phyloP scores from a whole-genome alignment of 208 protist genomes.

The Leishmania braziliensis region DNA sequence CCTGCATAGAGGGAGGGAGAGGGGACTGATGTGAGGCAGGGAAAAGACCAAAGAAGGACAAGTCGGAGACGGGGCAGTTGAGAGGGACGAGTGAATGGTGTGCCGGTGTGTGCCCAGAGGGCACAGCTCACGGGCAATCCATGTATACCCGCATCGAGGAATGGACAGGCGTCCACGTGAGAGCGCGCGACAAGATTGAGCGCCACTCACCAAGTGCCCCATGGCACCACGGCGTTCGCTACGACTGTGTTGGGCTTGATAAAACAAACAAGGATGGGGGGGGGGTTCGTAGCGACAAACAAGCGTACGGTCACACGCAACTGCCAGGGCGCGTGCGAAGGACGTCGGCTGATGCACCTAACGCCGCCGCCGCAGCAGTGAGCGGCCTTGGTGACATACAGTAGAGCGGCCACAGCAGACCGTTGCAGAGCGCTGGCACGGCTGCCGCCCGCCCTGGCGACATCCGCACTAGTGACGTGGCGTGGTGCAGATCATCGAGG shows the following conservation, averaged over 20 bases:
- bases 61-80: not conserved
- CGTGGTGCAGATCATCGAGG: constrained; percentile 43
- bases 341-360: not conserved
- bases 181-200: not conserved
- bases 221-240: not conserved
- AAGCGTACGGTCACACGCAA: not conserved
- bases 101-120: not conserved
- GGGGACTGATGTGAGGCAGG: not conserved
- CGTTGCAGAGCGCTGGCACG: constrained; percentile 39
- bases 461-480: constrained; percentile 43
- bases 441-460: constrained; percentile 14
- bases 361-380: not conserved
- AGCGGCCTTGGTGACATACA: not conserved
- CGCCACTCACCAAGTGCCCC: not conserved
- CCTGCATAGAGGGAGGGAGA: not conserved
- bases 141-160: not conserved
- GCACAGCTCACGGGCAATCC: not conserved
- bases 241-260: not conserved
- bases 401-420: constrained; percentile 51
- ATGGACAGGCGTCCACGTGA: not conserved
- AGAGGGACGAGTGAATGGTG: no score
- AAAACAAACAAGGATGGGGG: not conserved
- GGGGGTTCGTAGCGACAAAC: not conserved
- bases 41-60: not conserved
- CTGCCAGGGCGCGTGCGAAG: not conserved